Conservation (phyloP, 1,284 basidiomycete species). For the Coniophora puteana region DNA sequence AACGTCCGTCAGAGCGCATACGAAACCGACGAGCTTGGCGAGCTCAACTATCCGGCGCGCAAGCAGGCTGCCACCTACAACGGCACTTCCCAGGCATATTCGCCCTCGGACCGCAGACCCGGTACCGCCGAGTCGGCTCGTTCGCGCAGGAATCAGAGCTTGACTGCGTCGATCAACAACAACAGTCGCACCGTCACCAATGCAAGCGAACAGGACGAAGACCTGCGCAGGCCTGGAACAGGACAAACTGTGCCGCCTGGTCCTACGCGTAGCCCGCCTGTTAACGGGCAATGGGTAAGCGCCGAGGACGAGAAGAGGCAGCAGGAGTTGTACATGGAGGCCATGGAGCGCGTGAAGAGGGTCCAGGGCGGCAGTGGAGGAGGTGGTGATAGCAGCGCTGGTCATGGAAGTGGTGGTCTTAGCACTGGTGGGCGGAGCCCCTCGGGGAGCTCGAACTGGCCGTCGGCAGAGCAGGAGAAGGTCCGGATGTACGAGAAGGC, state of each 20-base stretch:
- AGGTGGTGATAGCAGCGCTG: conserved; percentile 24
- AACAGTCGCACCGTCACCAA: conserved; percentile 35
- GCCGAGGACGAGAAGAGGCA: conserved; percentile 67
- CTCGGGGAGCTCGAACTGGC: conserved; percentile 39
- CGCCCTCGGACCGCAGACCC: conserved; percentile 12
- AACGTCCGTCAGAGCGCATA: too few relatives aligned
- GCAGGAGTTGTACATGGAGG: conserved; percentile 66
- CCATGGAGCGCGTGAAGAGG: conserved; percentile 56
- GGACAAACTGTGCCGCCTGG: conserved; percentile 10
- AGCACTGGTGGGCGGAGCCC: conserved; percentile 3
- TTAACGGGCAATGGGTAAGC: conserved; percentile 38
- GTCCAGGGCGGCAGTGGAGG: conserved; percentile 46
- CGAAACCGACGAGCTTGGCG: too few relatives aligned
- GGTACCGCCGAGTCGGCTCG: too few relatives aligned
- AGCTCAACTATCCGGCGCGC: too few relatives aligned
- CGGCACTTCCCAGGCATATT: conserved; percentile 5
- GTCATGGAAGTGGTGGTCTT: conserved; percentile 18
- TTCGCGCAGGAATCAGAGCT: conserved; percentile 21
- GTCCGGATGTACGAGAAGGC: conserved; percentile 64
- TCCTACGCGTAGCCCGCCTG: conserved; percentile 8
- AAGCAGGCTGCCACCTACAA: conserved; percentile 6
- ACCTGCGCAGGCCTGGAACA: conserved; percentile 20
- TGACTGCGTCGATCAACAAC: conserved; percentile 11
- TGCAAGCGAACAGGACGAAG: conserved; percentile 29
- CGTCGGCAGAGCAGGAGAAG: conserved; percentile 72